Base-by-base conservation (phyloP, 108 stramenopile species). In the Thalassiosira profunda region DNA sequence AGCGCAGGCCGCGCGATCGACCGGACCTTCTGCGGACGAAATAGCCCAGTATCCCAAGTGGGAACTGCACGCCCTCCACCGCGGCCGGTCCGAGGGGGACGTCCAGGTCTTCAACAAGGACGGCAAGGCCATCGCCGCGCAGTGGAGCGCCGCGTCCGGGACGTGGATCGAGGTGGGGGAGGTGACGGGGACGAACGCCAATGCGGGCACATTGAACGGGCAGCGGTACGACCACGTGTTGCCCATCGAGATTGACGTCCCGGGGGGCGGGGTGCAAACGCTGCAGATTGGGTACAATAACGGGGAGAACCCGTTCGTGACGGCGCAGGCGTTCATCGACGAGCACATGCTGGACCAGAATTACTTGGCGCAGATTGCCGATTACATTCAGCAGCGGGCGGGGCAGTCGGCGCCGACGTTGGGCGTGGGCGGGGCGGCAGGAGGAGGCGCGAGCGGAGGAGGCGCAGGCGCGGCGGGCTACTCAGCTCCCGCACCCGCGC, bases 101-200 rank as follows among this genome's bases (percentile, higher is more conserved):
- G 96, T 95, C 1, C 95, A 95, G 72, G 73, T 97, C 6, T 98
- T 98, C 79, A 86, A 94, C 41, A 95, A 91, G 68, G 72, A 78
- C 55, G 88, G 45, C 18, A 77, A 81, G 70, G 96, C 96, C 25
- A 95, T 97, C 56, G 97, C 97, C 30, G 97, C 97, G 1, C 96
- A 98, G 80, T 98, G 96, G 97, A 88, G 81, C 25, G 64, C 63
- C 56, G 76, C 79, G 0, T 84, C 87, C 3, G 59, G 80, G 24
- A 92, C 90, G 11, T 98, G 97, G 97, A 91, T 98, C 55, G 96
- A 97, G 83, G 92, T 98, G 17, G 97, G 97, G 14, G 93, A 98
- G 84, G 98, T 98, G 17, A 94, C 93, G 63, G 98, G 97, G 7
- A 62, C 67, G 15, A 86, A 78, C 49, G 74, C 84, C 42, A 85